Percentiles rank a stretch among this genome's conserved stretches.
phyloP scores from a whole-genome alignment of 176 grass and related monocot species.

The Carex myosuroides region DNA sequence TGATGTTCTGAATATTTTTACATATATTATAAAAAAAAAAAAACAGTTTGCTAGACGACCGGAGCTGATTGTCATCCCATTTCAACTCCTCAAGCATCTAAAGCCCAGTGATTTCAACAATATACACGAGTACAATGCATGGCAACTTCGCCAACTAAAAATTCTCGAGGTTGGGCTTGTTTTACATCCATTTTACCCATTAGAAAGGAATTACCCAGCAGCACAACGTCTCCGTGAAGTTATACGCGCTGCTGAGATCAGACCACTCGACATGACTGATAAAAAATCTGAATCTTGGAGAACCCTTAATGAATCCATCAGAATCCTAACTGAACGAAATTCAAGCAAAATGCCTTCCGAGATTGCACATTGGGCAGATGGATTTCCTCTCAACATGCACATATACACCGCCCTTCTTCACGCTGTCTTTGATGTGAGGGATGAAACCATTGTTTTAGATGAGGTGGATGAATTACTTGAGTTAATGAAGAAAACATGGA shows the following conservation, averaged over 20 bases:
- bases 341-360: conserved; percentile 26
- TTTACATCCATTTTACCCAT: conserved; percentile 29
- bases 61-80: conserved; percentile 46
- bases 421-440: conserved; percentile 44
- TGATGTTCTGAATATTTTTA: background rate
- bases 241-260: background rate
- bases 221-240: conserved; percentile 29
- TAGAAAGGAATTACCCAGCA: conserved; percentile 19
- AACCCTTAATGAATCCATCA: conserved; percentile 16
- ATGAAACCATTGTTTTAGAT: conserved; percentile 53
- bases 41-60: conserved; percentile 29
- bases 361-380: conserved; percentile 50
- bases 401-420: conserved; percentile 52
- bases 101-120: conserved; percentile 40
- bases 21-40: background rate
- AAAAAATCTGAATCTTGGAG: conserved; percentile 48
- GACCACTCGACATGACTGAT: conserved; percentile 27
- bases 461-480: conserved; percentile 68
- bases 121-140: conserved; percentile 36
- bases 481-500: conserved; percentile 61
- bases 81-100: conserved; percentile 59
- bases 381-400: conserved; percentile 66
- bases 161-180: conserved; percentile 49
- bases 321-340: conserved; percentile 33
- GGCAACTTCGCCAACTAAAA: conserved; percentile 56